Percentiles rank a stretch among this genome's conserved stretches.
These are phyloP conservation scores for Escallonia rubra DNA, from an alignment of 129 eudicot species.

Conservation along the genomic window DNA sequence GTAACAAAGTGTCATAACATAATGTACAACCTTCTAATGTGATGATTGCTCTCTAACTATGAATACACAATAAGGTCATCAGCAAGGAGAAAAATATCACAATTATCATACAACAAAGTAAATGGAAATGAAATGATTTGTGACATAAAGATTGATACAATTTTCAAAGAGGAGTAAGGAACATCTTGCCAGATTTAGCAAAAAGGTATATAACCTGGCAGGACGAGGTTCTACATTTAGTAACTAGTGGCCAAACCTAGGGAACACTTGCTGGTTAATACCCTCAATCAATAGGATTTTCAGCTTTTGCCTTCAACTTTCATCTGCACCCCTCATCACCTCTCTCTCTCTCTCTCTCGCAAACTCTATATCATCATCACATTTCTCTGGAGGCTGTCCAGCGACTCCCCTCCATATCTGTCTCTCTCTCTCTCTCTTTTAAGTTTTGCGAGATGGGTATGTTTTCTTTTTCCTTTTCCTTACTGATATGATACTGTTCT, in stretches of 20 bases:
- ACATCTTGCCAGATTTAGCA: conserved; percentile 16
- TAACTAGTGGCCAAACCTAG: conserved; percentile 23
- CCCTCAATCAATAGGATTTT: not conserved
- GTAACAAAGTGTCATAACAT: no score
- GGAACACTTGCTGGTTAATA: not conserved
- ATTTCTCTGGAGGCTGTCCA: not conserved
- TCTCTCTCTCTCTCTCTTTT: not conserved
- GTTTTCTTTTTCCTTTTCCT: no score
- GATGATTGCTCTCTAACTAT: no score
- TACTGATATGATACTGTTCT: no score
- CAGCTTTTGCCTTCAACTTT: not conserved
- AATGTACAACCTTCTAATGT: no score
- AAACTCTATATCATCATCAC: conserved; percentile 1
- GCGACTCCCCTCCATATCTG: not conserved
- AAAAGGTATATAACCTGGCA: conserved; percentile 18
- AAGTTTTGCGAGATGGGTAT: no score
- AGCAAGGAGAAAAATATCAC: not conserved
- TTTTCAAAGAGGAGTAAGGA: conserved; percentile 17
- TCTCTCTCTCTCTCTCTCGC: not conserved
- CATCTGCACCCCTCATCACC: not conserved
- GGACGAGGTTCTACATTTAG: conserved; percentile 25
- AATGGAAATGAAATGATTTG: not conserved
- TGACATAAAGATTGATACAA: conserved; percentile 13
- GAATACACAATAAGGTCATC: no score
- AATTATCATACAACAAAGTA: not conserved